Base-by-base conservation (phyloP, 148 eudicot species). In the Arbutus unedo region DNA sequence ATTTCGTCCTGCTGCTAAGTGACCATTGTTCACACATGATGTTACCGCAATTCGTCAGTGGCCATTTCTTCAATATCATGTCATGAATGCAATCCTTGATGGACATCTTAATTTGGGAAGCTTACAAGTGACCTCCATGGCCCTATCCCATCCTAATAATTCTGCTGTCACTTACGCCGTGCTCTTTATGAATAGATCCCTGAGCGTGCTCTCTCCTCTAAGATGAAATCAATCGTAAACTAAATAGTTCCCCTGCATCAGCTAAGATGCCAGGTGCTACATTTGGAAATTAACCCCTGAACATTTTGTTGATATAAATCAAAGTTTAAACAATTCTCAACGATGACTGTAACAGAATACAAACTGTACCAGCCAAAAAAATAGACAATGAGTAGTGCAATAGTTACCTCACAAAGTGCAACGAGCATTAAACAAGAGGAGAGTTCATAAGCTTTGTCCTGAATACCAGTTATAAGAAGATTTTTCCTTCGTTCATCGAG, bases 391-490 rank as follows among this genome's bases (percentile, higher is more conserved):
- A 81, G 82, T 67, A 44, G 70, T 41, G 45, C 38, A 82, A 68
- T 75, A n/a, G 70, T 82, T 89, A 95, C 98, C 98, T 95, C 98
- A 83, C 96, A 95, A 82, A 95, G 93, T 54, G 98, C 89, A 76
- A 95, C 93, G 79, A 95, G 94, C 98, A 95, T 95, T 79, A 83
- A 89, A 83, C 88, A 92, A 13, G 98, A 94, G 72, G 92, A 84
- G 62, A 95, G 91, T 85, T 95, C 98, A 86, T 43, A 44, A 78
- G 94, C 96, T 88, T 84, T 91, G 56, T 89, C 88, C 81, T 82
- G 84, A 79, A 95, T 90, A 79, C 87, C 45, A 86, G 83, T 48
- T 72, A 84, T 70, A 82, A 95, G 86, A 86, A 86, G 85, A 74
- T 87, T 86, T 89, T 87, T 92, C 85, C 96, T 90, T 80, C 85